Percentiles rank a stretch among this genome's conserved stretches.
These are phyloP conservation scores for Diaporthe destruens DNA, from an alignment of 2,329 filamentous ascomycete species.

Conservation along the genomic window DNA sequence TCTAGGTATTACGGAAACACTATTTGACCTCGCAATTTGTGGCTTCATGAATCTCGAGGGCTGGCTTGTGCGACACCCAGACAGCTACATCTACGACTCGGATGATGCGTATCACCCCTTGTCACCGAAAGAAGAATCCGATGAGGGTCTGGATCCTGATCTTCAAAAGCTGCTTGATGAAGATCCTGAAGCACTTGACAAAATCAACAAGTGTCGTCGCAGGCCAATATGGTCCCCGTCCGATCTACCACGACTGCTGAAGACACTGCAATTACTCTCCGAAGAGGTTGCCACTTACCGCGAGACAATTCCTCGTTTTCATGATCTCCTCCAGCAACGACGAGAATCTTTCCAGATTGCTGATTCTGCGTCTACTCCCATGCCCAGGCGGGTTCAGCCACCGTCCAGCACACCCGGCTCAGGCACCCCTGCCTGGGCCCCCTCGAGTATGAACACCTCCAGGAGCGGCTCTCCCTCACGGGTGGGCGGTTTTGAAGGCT, in stretches of 20 bases:
- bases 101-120: conserved; percentile 48
- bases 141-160: conserved; percentile 48
- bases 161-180: conserved; percentile 46
- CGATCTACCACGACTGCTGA: conserved; percentile 66
- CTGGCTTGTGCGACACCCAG: conserved; percentile 86
- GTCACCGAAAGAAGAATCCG: conserved; percentile 45
- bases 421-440: conserved; percentile 52
- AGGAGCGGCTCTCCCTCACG: conserved; percentile 65
- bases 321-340: conserved; percentile 76
- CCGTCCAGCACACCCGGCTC: conserved; percentile 45
- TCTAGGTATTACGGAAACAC: conserved; percentile 83
- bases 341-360: conserved; percentile 74
- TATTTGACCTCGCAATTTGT: conserved; percentile 86
- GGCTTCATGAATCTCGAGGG: conserved; percentile 87
- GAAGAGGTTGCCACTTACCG: conserved; percentile 74
- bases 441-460: conserved; percentile 58
- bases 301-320: conserved; percentile 76
- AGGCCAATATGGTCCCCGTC: conserved; percentile 66
- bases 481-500: conserved; percentile 68
- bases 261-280: conserved; percentile 69
- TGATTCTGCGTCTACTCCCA: conserved; percentile 57
- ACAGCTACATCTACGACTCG: conserved; percentile 70
- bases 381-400: conserved; percentile 44
- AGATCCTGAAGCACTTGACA: conserved; percentile 57
- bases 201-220: conserved; percentile 64